Percentiles rank a stretch among this genome's conserved stretches.
phyloP scores from a whole-genome alignment of 2,329 filamentous ascomycete genomes.

The Didymella glomerata region DNA sequence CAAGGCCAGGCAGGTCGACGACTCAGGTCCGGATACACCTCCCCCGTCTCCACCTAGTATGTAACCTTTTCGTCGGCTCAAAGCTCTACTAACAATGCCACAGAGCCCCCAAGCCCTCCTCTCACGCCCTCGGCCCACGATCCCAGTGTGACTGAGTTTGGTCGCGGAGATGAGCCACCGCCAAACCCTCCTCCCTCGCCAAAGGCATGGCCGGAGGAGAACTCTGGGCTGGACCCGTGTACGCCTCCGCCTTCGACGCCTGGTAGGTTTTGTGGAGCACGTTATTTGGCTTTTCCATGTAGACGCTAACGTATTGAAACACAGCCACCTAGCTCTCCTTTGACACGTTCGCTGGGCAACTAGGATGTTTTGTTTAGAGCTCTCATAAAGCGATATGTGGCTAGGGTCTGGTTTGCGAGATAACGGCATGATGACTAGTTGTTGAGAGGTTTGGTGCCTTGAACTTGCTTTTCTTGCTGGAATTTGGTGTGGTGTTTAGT shows the following conservation, averaged over 20 bases:
- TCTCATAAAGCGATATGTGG: background rate
- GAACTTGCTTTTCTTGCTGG: background rate
- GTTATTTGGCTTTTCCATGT: too few species aligned
- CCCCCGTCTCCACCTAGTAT: conserved; percentile 2
- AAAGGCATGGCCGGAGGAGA: background rate
- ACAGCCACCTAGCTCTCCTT: conserved; percentile 2
- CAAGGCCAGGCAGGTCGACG: background rate
- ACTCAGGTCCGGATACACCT: background rate
- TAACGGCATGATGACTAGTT: background rate
- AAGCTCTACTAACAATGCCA: background rate
- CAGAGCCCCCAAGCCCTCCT: background rate
- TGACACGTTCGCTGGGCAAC: background rate
- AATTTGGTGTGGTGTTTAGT: background rate
- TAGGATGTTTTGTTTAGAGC: background rate
- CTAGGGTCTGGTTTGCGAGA: too few species aligned
- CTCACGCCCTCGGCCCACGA: background rate
- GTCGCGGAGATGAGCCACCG: background rate
- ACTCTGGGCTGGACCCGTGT: background rate
- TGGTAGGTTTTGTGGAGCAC: too few species aligned
- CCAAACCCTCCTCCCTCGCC: background rate
- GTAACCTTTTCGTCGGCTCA: background rate
- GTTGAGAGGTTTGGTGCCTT: background rate
- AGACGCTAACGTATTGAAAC: background rate
- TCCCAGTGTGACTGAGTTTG: background rate
- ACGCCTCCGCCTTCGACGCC: background rate